Evolutionary conservation across 2,329 filamentous ascomycete genomes (phyloP), one percentile per base, ranked within the genome.

Genomic region (Volutella citrinella): DNA sequence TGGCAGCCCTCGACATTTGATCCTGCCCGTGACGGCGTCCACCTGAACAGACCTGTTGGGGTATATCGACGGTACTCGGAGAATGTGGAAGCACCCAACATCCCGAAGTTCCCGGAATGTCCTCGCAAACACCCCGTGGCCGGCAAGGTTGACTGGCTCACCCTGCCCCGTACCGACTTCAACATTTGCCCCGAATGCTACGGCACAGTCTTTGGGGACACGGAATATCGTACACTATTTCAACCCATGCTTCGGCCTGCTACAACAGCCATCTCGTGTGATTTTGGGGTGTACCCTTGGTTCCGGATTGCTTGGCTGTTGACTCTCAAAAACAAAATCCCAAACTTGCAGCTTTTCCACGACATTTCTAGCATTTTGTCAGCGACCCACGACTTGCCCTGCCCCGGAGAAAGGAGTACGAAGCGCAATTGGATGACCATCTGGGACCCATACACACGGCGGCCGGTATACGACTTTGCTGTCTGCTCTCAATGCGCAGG

Each of bases 121-220:
- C 82, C 82, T 7, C 74, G 87, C 40, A 77, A 74, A 23, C 65
- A 72, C 5, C 76, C 78, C 10, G 73, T 78, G 10, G 65, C 74
- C 9, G 80, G 81, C 3, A 74, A 81, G 41, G 69, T 82, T 42
- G 87, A 93, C 52, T 96, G 90, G 87, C 80, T 89, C 42, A 90
- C 83, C 0, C 69, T 96, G 5, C 78, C 78, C 5, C 77, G 79
- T 11, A 76, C 81, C 41, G 74, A 80, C 10, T 84, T 96, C 48
- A 79, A 87, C 43, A 83, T 96, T 27, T 96, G 91, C 50, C 86
- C 87, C 0, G 78, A 76, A 10, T 97, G 91, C 63, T 88, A 86
- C 57, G 70, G 74, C 4, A 72, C 73, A 6, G 76, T 88, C 8
- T 88, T 91, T 46, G 72, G 72, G 11, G 68, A 76, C 16, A 84